Percentiles rank a stretch among this genome's conserved stretches.
Evolutionary conservation across 2,329 filamentous ascomycete species (phyloP).

Genomic region (Ophiostoma perfectum): DNA sequence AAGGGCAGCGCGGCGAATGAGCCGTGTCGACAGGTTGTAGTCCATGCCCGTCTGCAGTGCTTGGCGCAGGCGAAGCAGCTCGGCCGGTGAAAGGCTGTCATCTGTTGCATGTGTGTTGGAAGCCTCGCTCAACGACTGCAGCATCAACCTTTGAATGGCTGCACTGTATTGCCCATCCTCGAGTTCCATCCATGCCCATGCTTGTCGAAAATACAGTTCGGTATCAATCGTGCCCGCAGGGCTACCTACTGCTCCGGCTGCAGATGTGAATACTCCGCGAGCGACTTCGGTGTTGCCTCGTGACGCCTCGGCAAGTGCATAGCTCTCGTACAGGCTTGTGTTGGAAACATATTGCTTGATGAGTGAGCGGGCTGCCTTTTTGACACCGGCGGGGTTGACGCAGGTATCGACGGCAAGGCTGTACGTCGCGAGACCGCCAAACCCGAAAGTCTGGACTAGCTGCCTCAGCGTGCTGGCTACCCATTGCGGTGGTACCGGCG

Average conservation of each 20-base stretch:
- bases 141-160: constrained; percentile 38
- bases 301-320: constrained; percentile 64
- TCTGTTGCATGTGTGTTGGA: constrained; percentile 23
- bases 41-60: constrained; percentile 51
- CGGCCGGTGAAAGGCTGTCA: constrained; percentile 31
- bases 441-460: constrained; percentile 43
- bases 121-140: constrained; percentile 36
- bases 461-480: constrained; percentile 52
- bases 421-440: constrained; percentile 60
- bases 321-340: constrained; percentile 69
- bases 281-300: constrained; percentile 54
- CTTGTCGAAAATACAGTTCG: constrained; percentile 45
- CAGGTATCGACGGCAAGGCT: constrained; percentile 61
- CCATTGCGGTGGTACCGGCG: constrained; percentile 42
- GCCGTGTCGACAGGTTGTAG: constrained; percentile 48
- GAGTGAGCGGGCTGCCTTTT: constrained; percentile 66
- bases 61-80: constrained; percentile 50
- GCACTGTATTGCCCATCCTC: constrained; percentile 34
- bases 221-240: constrained; percentile 25
- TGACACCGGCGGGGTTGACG: constrained; percentile 50
- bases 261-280: constrained; percentile 58
- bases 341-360: constrained; percentile 63
- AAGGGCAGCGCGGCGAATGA: constrained; percentile 45
- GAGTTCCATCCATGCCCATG: constrained; percentile 65
- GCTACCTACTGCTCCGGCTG: constrained; percentile 38